These are phyloP conservation scores for Penicillium flavigenum DNA, from an alignment of 495 filamentous ascomycete species.

Conservation along the genomic window DNA sequence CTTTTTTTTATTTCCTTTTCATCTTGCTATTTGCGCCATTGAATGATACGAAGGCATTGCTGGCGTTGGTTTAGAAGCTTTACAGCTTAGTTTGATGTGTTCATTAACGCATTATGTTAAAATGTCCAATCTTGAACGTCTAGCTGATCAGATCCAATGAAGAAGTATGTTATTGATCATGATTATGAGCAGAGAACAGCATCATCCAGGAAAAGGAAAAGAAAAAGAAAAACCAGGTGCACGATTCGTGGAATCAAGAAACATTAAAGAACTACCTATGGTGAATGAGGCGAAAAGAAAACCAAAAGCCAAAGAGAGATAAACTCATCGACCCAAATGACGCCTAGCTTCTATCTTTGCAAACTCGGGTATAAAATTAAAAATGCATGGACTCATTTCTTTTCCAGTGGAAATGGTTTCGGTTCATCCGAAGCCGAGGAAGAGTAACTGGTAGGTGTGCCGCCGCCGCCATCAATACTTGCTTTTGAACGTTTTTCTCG, in stretches of 20 bases:
- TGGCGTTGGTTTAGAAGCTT: conserved; percentile 35
- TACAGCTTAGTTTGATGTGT: conserved; percentile 5
- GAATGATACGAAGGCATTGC: conserved; percentile 26
- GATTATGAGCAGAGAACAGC: neutral
- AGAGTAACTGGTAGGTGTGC: conserved; percentile 38
- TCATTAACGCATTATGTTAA: conserved; percentile 3
- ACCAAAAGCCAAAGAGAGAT: conserved; percentile 8
- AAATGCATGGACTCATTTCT: conserved; percentile 23
- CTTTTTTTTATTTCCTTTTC: neutral
- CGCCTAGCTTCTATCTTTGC: conserved; percentile 23
- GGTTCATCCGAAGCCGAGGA: conserved; percentile 40
- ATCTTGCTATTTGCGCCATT: conserved; percentile 2
- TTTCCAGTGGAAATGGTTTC: conserved; percentile 15
- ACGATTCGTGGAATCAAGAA: conserved; percentile 1
- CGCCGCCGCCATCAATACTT: conserved; percentile 35
- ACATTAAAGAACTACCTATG: neutral
- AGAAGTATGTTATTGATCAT: conserved; percentile 2
- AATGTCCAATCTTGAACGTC: neutral
- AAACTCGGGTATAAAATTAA: conserved; percentile 29
- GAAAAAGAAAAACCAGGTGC: neutral
- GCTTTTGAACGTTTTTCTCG: conserved; percentile 34
- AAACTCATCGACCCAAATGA: conserved; percentile 13
- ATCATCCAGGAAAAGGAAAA: neutral
- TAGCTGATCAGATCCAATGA: neutral
- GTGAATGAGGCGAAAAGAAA: conserved; percentile 2